Evolutionary conservation across 73 alveolate genomes (phyloP).

Genomic region (Paramecium caudatum): DNA sequence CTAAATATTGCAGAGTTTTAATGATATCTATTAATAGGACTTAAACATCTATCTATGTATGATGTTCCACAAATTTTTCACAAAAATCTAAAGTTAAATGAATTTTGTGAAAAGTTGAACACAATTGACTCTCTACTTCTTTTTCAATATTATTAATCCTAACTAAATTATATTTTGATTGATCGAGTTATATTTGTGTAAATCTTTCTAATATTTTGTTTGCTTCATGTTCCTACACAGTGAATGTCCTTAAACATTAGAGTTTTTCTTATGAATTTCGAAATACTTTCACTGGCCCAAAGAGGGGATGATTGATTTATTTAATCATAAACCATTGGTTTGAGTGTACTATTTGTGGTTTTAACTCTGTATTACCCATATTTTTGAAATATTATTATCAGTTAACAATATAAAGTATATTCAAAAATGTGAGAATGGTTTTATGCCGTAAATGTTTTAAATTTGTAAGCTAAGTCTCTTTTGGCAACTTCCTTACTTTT

Average conservation of each 20-base stretch:
- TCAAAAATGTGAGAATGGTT: conserved; percentile 4
- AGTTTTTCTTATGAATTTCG: neutral
- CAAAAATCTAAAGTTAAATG: conserved; percentile 40
- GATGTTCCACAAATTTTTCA: neutral
- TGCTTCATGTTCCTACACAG: neutral
- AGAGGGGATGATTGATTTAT: conserved; percentile 21
- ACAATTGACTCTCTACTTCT: conserved; percentile 7
- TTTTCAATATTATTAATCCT: conserved; percentile 20
- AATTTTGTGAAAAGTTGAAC: conserved; percentile 14
- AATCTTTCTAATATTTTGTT: neutral
- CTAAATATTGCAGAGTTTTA: neutral
- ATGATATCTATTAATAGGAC: neutral
- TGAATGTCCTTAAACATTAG: conserved; percentile 48
- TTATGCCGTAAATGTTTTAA: conserved; percentile 8
- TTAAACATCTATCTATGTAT: neutral
- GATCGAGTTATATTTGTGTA: neutral
- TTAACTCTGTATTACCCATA: conserved; percentile 30
- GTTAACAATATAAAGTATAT: neutral
- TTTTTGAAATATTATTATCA: conserved; percentile 1
- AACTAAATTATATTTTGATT: neutral
- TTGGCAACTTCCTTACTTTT: neutral
- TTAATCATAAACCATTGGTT: conserved; percentile 31
- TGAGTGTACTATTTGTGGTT: conserved; percentile 31
- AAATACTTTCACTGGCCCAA: conserved; percentile 47
- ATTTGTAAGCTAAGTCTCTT: neutral